Evolutionary conservation across 108 stramenopile species (phyloP), one percentile per base, ranked within the genome.

Genomic region (Poteriospumella lacustris): DNA sequence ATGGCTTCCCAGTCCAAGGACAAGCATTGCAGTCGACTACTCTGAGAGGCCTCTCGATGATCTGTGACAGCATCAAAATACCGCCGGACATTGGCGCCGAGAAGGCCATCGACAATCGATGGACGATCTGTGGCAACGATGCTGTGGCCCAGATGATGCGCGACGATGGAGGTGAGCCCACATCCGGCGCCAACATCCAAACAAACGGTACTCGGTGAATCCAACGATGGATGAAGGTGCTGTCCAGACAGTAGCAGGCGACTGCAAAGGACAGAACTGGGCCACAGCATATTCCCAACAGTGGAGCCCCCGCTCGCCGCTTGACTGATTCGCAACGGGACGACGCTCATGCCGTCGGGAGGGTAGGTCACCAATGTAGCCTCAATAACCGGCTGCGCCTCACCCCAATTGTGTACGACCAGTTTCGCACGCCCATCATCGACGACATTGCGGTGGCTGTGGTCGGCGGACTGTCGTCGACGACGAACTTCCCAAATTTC

Each of bases 401-500:
- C 64, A 15, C 36, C 39, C 64, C 64, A 67, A 67, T 33, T 67
- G 64, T 67, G 15, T 9, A 38, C n/a, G n/a, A n/a, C n/a, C n/a
- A n/a, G n/a, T n/a, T n/a, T n/a, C n/a, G n/a, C n/a, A n/a, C n/a
- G n/a, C n/a, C n/a, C n/a, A n/a, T n/a, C n/a, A n/a, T n/a, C n/a
- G n/a, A n/a, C n/a, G n/a, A 67, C 64, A 38, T 19, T 40, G 31
- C 64, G 19, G 40, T 31, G 64, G 40, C 15, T 67, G 64, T 67
- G 19, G 36, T 12, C 36, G 36, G 9, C 15, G 36, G 64, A 9
- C 40, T 19, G 9, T 67, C 64, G 15, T 41, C 15, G 9, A 19
- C 39, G 64, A 68, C 64, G 40, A 19, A 68, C 64, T 68, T 68
- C 82, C 82, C 82, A 82, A 62, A 82, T 81, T 75, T 82, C 82